These are phyloP conservation scores for Leishmania braziliensis DNA, from an alignment of 208 protist species.

Conservation along the genomic window DNA sequence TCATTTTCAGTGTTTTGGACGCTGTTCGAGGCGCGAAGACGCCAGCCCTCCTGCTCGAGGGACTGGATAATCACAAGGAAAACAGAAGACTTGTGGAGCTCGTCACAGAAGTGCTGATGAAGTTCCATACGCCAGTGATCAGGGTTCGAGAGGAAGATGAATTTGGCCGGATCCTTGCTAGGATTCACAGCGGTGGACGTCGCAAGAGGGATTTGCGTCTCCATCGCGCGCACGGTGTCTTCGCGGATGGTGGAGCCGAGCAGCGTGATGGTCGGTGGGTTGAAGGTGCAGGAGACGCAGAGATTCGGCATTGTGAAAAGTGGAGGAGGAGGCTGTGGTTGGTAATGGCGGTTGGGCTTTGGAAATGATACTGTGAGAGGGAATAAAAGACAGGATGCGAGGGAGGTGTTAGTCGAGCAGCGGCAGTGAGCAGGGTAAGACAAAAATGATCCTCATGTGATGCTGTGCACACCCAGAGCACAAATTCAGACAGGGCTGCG, in stretches of 20 bases:
- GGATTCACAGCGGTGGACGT: conserved; percentile 77
- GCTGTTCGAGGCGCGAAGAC: conserved; percentile 73
- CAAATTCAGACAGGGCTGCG: neutral
- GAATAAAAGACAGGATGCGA: neutral
- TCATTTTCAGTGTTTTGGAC: conserved; percentile 43
- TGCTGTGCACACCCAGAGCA: neutral
- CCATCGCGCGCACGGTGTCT: conserved; percentile 85
- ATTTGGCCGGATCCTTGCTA: conserved; percentile 75
- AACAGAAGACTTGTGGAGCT: conserved; percentile 85
- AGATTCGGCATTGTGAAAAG: conserved; percentile 83
- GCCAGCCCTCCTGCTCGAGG: conserved; percentile 88
- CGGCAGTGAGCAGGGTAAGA: neutral
- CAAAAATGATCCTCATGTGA: neutral
- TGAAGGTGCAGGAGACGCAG: conserved; percentile 91
- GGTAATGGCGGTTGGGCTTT: neutral
- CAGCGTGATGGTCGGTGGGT: conserved; percentile 88
- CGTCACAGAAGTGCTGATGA: conserved; percentile 90
- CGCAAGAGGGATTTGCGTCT: conserved; percentile 67
- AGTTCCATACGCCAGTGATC: conserved; percentile 92
- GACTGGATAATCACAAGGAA: conserved; percentile 78
- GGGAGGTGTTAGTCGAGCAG: neutral
- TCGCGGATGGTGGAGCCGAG: conserved; percentile 86
- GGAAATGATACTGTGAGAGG: neutral
- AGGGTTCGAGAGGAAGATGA: conserved; percentile 73
- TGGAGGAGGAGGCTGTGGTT: neutral